Evolutionary conservation across 2,329 filamentous ascomycete genomes (phyloP).

Genomic region (Fusarium secorum): DNA sequence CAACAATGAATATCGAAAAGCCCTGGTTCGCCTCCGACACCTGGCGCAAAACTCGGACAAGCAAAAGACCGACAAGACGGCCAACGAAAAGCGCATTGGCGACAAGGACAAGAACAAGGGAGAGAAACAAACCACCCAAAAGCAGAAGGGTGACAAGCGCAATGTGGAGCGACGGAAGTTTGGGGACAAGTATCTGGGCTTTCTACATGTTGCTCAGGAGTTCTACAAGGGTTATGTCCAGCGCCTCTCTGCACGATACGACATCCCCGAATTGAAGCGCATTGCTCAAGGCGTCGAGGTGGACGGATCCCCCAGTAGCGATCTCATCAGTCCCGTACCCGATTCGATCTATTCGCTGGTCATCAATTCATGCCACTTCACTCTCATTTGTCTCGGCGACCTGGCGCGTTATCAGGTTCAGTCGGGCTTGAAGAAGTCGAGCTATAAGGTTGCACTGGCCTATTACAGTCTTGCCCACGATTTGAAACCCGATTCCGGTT

Average conservation of each 20-base stretch:
- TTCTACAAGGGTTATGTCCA: slow-evolving; percentile 91
- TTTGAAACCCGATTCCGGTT: slow-evolving; percentile 79
- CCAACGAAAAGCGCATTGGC: slow-evolving; percentile 36
- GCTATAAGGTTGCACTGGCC: slow-evolving; percentile 80
- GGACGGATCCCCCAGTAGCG: slow-evolving; percentile 39
- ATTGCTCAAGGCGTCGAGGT: slow-evolving; percentile 52
- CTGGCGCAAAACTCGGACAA: slow-evolving; percentile 66
- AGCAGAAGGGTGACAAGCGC: slow-evolving; percentile 38
- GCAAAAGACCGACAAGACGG: slow-evolving; percentile 40
- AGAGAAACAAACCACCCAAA: slow-evolving; percentile 36
- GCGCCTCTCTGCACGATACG: slow-evolving; percentile 70
- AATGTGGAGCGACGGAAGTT: slow-evolving; percentile 75
- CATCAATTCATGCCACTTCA: slow-evolving; percentile 79
- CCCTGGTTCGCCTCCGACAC: slow-evolving; percentile 64
- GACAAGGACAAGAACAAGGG: slow-evolving; percentile 39
- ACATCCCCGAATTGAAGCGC: slow-evolving; percentile 59
- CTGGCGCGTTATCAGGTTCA: slow-evolving; percentile 86
- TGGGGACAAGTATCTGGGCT: slow-evolving; percentile 81
- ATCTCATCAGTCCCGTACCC: slow-evolving; percentile 55
- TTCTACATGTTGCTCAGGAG: slow-evolving; percentile 85
- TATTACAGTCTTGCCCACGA: slow-evolving; percentile 86
- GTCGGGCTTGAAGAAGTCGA: slow-evolving; percentile 74
- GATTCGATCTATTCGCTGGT: slow-evolving; percentile 65
- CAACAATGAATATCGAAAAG: slow-evolving; percentile 79
- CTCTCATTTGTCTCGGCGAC: slow-evolving; percentile 87